phyloP scores from a whole-genome alignment of 129 eudicot species.

The Pittosporum tobira region DNA sequence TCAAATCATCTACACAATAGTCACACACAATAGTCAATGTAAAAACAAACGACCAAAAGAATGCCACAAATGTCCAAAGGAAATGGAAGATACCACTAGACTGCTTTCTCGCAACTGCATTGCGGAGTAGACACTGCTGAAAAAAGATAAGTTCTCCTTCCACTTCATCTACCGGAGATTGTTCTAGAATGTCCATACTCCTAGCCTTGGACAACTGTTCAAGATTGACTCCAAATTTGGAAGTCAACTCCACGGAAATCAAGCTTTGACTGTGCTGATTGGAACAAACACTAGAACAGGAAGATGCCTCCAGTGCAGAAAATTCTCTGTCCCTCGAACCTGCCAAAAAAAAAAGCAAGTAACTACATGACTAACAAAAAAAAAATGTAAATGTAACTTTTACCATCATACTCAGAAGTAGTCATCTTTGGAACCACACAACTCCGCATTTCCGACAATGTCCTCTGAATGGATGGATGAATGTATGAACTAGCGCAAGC shows the following conservation, averaged over 20 bases:
- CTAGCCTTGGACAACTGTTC: constrained; percentile 41
- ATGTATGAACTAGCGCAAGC: constrained; percentile 33
- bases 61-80: constrained; percentile 4
- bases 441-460: constrained; percentile 27
- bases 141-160: constrained; percentile 82
- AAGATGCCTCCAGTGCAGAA: constrained; percentile 27
- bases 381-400: constrained; percentile 16
- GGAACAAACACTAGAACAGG: constrained; percentile 40
- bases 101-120: constrained; percentile 52
- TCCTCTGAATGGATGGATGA: constrained; percentile 44
- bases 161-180: constrained; percentile 77
- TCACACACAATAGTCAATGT: not conserved
- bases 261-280: constrained; percentile 25
- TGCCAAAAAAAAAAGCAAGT: constrained; percentile 17
- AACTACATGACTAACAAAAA: constrained; percentile 2
- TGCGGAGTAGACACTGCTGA: constrained; percentile 58
- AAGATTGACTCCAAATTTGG: constrained; percentile 21
- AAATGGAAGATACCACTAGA: constrained; percentile 44
- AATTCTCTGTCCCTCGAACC: constrained; percentile 23
- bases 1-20: constrained; percentile 59
- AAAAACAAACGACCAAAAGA: not conserved
- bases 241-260: constrained; percentile 21
- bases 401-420: constrained; percentile 36
- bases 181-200: constrained; percentile 34
- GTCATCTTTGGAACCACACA: constrained; percentile 20